A percentile compares a stretch with the other conserved stretches of the same genome.
phyloP scores from a whole-genome alignment of 495 filamentous ascomycete species.

The Podospora sp. region DNA sequence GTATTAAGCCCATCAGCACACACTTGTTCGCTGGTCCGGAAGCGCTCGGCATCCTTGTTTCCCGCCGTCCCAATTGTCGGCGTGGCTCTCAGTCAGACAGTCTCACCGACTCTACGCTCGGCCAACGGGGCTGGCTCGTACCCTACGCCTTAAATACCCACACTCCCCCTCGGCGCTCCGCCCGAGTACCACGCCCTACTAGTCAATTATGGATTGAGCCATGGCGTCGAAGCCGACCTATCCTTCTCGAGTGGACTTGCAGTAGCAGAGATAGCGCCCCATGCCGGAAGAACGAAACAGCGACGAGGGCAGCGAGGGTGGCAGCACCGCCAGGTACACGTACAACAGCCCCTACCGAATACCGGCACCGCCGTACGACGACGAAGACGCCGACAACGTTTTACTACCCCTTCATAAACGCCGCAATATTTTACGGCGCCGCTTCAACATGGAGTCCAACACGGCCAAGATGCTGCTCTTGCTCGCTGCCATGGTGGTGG shows the following conservation, averaged over 20 bases:
- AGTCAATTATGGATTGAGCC: not conserved
- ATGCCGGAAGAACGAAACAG: conserved; percentile 13
- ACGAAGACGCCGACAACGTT: not conserved
- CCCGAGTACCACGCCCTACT: not conserved
- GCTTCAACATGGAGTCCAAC: conserved; percentile 18
- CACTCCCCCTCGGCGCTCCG: not conserved
- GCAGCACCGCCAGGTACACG: not conserved
- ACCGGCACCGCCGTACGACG: conserved; percentile 1
- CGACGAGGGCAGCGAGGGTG: not conserved
- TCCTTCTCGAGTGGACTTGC: not conserved
- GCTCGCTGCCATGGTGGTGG: conserved; percentile 36
- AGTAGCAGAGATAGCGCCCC: conserved; percentile 12
- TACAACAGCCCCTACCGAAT: conserved; percentile 9
- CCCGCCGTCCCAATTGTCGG: not conserved
- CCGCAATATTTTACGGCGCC: conserved; percentile 5
- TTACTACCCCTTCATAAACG: not conserved
- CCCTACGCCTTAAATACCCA: not conserved
- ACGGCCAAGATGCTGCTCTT: conserved; percentile 37
- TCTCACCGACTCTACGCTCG: not conserved
- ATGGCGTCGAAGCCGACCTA: conserved; percentile 21
- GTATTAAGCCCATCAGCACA: not conserved
- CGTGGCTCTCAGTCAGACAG: not conserved
- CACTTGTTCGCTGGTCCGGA: not conserved
- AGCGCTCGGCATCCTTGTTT: not conserved
- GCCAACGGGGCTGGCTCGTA: not conserved